Percentiles rank a stretch among this genome's conserved stretches.
phyloP scores from a whole-genome alignment of 2,329 filamentous ascomycete species.

The Macrophomina phaseolina region DNA sequence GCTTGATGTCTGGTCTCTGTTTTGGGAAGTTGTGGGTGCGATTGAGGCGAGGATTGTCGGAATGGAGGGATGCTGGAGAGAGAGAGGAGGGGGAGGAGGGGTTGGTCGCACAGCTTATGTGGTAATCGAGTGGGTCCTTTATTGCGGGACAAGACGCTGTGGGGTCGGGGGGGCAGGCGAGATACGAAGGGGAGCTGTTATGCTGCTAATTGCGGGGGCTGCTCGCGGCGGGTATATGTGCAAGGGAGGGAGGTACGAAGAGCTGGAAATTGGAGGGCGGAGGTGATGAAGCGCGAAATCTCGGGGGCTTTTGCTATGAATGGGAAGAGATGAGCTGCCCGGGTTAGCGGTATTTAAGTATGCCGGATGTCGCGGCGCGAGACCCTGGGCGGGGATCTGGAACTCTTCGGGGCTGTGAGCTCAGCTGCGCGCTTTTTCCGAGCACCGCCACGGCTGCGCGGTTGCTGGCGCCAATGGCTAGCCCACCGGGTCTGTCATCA shows the following conservation, averaged over 20 bases:
- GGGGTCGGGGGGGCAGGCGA: slow-evolving; percentile 5
- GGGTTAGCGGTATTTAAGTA: neutral
- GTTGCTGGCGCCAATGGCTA: neutral
- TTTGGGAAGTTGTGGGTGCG: neutral
- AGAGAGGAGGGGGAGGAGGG: neutral
- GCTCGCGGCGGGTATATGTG: neutral
- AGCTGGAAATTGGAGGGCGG: slow-evolving; percentile 3
- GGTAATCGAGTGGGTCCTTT: neutral
- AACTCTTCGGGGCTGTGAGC: neutral
- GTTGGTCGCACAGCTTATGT: neutral
- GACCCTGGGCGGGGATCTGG: slow-evolving; percentile 15
- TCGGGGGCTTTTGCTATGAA: neutral
- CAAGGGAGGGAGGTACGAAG: neutral
- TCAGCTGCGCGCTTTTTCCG: neutral
- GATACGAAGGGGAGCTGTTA: slow-evolving; percentile 1
- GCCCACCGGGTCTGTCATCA: neutral
- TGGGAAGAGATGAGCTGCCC: neutral
- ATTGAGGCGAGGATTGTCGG: neutral
- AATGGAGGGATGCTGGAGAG: too few relatives aligned
- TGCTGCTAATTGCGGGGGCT: neutral
- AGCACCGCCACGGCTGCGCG: neutral
- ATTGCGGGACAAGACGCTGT: neutral
- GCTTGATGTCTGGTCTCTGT: neutral
- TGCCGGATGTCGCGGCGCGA: slow-evolving; percentile 11
- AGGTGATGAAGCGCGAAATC: neutral